These are phyloP conservation scores for Xylariaceae sp. DNA, from an alignment of 2,329 filamentous ascomycete species.

Conservation along the genomic window DNA sequence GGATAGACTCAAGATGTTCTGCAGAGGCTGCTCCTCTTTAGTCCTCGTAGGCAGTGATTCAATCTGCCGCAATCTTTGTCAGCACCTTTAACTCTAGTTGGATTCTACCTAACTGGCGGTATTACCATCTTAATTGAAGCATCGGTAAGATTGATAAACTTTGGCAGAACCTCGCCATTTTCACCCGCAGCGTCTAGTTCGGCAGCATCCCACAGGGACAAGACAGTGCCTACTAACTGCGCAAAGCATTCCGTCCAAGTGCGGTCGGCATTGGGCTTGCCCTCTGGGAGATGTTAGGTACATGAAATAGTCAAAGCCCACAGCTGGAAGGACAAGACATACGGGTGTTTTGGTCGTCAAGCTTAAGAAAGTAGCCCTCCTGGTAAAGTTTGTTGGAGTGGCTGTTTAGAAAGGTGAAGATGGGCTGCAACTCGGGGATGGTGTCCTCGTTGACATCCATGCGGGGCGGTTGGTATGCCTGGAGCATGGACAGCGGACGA, in stretches of 20 bases:
- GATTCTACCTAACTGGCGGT: background rate
- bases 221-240: conserved; percentile 88
- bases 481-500: conserved; percentile 80
- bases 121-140: conserved; percentile 95
- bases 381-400: conserved; percentile 97
- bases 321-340: conserved; percentile 39
- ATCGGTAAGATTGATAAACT: conserved; percentile 95
- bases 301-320: background rate
- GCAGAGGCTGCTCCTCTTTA: conserved; percentile 71
- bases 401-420: conserved; percentile 91
- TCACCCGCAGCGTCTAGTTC: conserved; percentile 85
- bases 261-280: conserved; percentile 78
- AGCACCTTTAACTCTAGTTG: conserved; percentile 9
- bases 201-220: conserved; percentile 93
- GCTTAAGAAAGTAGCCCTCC: conserved; percentile 94
- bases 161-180: conserved; percentile 80
- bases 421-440: conserved; percentile 87
- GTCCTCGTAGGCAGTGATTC: conserved; percentile 86
- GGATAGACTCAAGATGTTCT: conserved; percentile 93
- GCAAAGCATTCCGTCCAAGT: conserved; percentile 97
- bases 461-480: conserved; percentile 79
- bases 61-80: conserved; percentile 52
- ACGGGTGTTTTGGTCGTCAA: conserved; percentile 93
- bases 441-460: conserved; percentile 85
- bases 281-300: conserved; percentile 56